phyloP scores from a whole-genome alignment of 2,329 filamentous ascomycete genomes.

The Epichloe sp. region DNA sequence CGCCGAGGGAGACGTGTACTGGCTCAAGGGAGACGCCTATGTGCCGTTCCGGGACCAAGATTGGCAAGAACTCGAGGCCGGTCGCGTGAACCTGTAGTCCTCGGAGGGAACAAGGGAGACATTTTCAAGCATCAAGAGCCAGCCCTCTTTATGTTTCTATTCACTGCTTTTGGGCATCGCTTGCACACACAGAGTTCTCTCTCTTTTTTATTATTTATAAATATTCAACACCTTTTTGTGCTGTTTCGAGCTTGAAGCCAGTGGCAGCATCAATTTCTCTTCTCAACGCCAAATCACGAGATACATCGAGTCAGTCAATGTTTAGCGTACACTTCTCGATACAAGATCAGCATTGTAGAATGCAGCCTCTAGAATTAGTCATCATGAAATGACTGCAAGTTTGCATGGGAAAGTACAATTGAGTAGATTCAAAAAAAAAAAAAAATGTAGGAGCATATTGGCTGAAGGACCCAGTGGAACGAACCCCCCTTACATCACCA shows the following conservation, averaged over 20 bases:
- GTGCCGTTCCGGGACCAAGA: slow-evolving; percentile 52
- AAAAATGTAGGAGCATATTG: too few species aligned
- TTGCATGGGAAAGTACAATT: too few species aligned
- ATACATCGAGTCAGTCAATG: not conserved
- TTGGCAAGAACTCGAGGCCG: slow-evolving; percentile 55
- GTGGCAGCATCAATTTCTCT: too few species aligned
- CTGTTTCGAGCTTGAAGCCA: too few species aligned
- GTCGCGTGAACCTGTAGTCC: slow-evolving; percentile 53
- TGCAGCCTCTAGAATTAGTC: not conserved
- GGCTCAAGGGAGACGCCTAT: slow-evolving; percentile 55
- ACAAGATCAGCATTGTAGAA: not conserved
- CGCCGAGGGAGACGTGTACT: slow-evolving; percentile 40
- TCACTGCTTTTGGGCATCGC: not conserved
- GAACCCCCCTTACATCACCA: too few species aligned
- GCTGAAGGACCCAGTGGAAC: too few species aligned
- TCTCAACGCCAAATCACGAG: too few species aligned
- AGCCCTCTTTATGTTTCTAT: not conserved
- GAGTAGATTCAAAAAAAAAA: too few species aligned
- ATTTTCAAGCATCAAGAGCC: not conserved
- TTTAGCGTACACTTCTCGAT: not conserved
- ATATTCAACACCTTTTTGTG: too few species aligned
- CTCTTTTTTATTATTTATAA: too few species aligned
- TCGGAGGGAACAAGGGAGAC: not conserved
- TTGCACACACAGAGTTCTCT: too few species aligned
- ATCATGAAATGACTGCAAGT: not conserved